Evolutionary conservation across 73 alveolate genomes (phyloP).

Genomic region (Tetrahymena elliotti): DNA sequence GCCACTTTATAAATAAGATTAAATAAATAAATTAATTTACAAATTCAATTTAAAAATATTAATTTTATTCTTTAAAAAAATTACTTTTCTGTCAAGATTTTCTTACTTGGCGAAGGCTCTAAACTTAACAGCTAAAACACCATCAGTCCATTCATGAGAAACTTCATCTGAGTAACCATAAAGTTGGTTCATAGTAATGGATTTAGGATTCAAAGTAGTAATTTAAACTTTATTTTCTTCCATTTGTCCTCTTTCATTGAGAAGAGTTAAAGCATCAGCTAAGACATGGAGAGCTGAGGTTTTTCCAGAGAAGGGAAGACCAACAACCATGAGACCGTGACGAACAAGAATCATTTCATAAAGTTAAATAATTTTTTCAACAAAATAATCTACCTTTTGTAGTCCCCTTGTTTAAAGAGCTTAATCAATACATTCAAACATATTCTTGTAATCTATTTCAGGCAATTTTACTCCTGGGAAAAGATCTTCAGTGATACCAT

Average conservation of each 20-base stretch:
- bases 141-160: slow-evolving; percentile 97
- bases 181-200: slow-evolving; percentile 90
- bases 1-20: slow-evolving; percentile 67
- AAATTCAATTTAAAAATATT: too few species aligned
- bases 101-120: slow-evolving; percentile 80
- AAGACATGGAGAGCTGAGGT: slow-evolving; percentile 89
- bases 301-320: slow-evolving; percentile 98
- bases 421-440: slow-evolving; percentile 70
- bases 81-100: slow-evolving; percentile 27
- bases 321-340: slow-evolving; percentile 99
- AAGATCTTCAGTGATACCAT: slow-evolving; percentile 92
- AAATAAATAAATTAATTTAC: too few species aligned
- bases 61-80: background rate
- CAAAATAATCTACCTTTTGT: slow-evolving; percentile 83
- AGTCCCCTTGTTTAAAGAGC: slow-evolving; percentile 64
- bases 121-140: slow-evolving; percentile 94
- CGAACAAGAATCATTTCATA: slow-evolving; percentile 98
- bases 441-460: slow-evolving; percentile 92
- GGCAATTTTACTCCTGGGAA: slow-evolving; percentile 98
- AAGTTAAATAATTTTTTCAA: slow-evolving; percentile 91
- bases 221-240: slow-evolving; percentile 80
- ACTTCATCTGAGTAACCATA: slow-evolving; percentile 94
- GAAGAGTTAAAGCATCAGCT: slow-evolving; percentile 88
- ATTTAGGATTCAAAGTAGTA: slow-evolving; percentile 93
- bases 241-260: slow-evolving; percentile 90